Evolutionary conservation across 805 yeast species (phyloP), one percentile per base, ranked within the genome.

Genomic region (Candida dajiaensis): DNA sequence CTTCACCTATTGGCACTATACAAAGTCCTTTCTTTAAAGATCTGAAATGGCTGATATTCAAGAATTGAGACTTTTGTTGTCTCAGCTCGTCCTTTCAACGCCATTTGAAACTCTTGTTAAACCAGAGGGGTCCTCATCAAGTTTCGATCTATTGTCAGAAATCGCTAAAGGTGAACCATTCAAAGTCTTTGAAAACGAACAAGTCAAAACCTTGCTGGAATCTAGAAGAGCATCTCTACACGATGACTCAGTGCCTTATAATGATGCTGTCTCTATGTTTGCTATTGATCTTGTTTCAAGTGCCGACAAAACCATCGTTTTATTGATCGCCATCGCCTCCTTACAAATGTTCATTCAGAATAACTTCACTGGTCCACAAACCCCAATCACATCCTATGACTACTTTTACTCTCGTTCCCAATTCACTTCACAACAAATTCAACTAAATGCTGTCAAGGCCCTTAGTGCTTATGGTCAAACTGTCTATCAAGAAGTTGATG

Each of bases 311-410:
- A 57, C 55, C 19, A 15, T 28, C 2, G 33, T 55, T 3, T 42
- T 55, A 3, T 39, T 50, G 11, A 37, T 55, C n/a, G 58, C 87
- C 3, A 72, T 87, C 49, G 73, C 84, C 1, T 65, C 80, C 3
- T 66, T 88, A 22, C 89, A 89, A 59, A 60, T 77, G 1, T 90
- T 85, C 59, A 67, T 85, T 15, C 95, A 88, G 61, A 65, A 76
- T 43, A 90, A 90, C 62, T 87, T 74, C 64, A 87, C 96, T 0
- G 97, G 97, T 9, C 97, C 97, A 6, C 73, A 76, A 22, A 57
- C 79, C 2, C 72, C 73, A 5, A 53, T 69, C 20, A 64, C 63
- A 4, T 54, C 73, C 5, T 56, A 57, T 31, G 58, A 66, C n/a
- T 41, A 57, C n/a, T 56, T 68, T 3, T 61, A 58, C 43, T 41